Base-by-base conservation (phyloP, 2,329 filamentous ascomycete genomes). In the Fusarium setosum region DNA sequence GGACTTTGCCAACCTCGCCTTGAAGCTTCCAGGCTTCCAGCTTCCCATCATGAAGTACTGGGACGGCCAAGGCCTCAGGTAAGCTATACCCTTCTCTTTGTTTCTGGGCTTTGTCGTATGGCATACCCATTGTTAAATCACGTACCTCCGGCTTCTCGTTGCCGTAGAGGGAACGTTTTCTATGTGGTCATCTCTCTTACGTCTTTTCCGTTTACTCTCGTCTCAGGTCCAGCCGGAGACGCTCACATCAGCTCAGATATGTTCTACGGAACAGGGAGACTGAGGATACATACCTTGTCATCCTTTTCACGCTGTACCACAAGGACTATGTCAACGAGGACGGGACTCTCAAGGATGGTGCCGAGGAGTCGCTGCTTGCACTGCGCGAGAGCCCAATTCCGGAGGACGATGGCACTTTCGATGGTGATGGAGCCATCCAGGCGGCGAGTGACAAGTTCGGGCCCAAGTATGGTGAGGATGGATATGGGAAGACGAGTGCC, bases 221-320 rank as follows among this genome's bases (percentile, higher is more conserved):
- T 58, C 50, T 40, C 57, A 74, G 75, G 71, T 69, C 73, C 47
- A 63, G 61, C 47, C 71, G 72, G 72, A 85, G 87, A 75, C 92
- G 92, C 83, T 91, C 92, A 82, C 92, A 96, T 80, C 85, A 89
- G 69, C 87, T 96, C 80, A 94, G 94, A 86, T 97, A 98, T 79
- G 93, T 96, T 59, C 85, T 98, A 74, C 95, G 94, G 75, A 92
- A 97, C 78, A 88, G 88, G 61, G 78, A 83, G 20, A 95, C 92
- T 0, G 87, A 87, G 45, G 86, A 92, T 31, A 85, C 92, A 15
- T 92, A 97, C 70, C 88, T 97, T 26, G 92, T 95, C 42, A 83
- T 98, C 15, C 79, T 93, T 6, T 95, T 98, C 75, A 91, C 90
- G 17, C 82, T 97, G 5, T 84, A 96, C 60, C 85, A 90, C 9